phyloP scores from a whole-genome alignment of 2,329 filamentous ascomycete species.

The Hirsutella minnesotensis region DNA sequence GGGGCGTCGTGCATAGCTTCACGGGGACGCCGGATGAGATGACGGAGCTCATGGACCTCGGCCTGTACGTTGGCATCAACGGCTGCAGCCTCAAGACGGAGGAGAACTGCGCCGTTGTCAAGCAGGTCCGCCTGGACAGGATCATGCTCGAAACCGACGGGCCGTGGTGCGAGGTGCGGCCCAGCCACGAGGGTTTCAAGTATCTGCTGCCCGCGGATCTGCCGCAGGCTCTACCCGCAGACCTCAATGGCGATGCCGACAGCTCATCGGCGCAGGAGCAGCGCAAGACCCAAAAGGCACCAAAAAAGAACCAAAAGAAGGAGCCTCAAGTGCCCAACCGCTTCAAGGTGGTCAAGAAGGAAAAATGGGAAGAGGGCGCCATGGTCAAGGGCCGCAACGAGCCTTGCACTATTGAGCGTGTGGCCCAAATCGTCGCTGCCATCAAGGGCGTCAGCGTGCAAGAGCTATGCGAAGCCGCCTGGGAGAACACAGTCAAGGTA shows the following conservation, averaged over 20 bases:
- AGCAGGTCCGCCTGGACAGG: slow-evolving; percentile 62
- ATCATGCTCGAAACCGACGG: slow-evolving; percentile 96
- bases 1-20: slow-evolving; percentile 88
- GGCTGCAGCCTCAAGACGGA: slow-evolving; percentile 92
- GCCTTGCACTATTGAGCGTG: slow-evolving; percentile 72
- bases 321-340: slow-evolving; percentile 56
- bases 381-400: slow-evolving; percentile 97
- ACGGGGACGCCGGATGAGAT: slow-evolving; percentile 83
- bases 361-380: slow-evolving; percentile 76
- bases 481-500: slow-evolving; percentile 69
- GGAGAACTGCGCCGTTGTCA: slow-evolving; percentile 80
- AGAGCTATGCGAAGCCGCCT: slow-evolving; percentile 76
- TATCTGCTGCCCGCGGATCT: slow-evolving; percentile 39
- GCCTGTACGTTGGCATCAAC: slow-evolving; percentile 88
- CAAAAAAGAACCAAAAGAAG: slow-evolving; percentile 37
- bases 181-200: slow-evolving; percentile 75
- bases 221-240: slow-evolving; percentile 9
- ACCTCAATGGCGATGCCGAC: slow-evolving; percentile 10
- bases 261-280: slow-evolving; percentile 6
- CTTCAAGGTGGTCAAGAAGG: slow-evolving; percentile 85
- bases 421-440: slow-evolving; percentile 78
- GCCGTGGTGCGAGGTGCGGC: slow-evolving; percentile 92
- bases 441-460: slow-evolving; percentile 73
- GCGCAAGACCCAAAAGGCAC: slow-evolving; percentile 17
- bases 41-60: slow-evolving; percentile 64